phyloP scores from a whole-genome alignment of 1,284 basidiomycete genomes.

The Moesziomyces parantarcticus region DNA sequence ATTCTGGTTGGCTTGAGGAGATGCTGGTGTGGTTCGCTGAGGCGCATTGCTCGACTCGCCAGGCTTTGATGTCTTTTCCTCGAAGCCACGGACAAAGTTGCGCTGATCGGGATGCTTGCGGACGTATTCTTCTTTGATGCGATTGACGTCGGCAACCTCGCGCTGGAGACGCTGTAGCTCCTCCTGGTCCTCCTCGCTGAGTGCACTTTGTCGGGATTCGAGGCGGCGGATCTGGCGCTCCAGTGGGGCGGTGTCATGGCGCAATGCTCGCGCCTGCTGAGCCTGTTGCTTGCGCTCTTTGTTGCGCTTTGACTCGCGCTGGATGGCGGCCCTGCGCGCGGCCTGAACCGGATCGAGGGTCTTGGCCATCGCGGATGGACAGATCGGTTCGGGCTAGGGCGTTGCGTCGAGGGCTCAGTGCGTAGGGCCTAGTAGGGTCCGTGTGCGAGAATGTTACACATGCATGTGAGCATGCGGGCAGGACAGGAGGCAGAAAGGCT shows the following conservation, averaged over 20 bases:
- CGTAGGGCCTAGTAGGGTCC: too few relatives aligned
- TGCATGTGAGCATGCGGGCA: too few relatives aligned
- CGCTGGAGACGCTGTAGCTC: slow-evolving; percentile 43
- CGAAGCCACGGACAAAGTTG: slow-evolving; percentile 76
- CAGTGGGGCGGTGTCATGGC: slow-evolving; percentile 35
- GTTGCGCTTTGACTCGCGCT: slow-evolving; percentile 59
- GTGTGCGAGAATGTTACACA: too few relatives aligned
- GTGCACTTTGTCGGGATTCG: slow-evolving; percentile 22
- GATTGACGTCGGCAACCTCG: slow-evolving; percentile 46
- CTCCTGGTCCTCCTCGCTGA: slow-evolving; percentile 31
- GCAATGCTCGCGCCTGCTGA: slow-evolving; percentile 47
- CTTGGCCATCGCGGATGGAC: slow-evolving; percentile 34
- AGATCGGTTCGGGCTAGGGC: too few relatives aligned
- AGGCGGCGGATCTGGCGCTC: slow-evolving; percentile 53
- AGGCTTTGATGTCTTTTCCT: slow-evolving; percentile 8
- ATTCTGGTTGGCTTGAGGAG: too few relatives aligned
- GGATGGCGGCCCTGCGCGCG: slow-evolving; percentile 64
- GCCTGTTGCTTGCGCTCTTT: slow-evolving; percentile 59
- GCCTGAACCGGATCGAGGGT: slow-evolving; percentile 66
- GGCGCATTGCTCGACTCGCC: neutral
- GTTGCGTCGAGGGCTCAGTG: too few relatives aligned
- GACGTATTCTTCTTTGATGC: slow-evolving; percentile 72
- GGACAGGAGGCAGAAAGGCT: too few relatives aligned
- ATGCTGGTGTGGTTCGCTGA: neutral
- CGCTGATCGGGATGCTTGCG: slow-evolving; percentile 86